Evolutionary conservation across 495 filamentous ascomycete species (phyloP).

Genomic region (Beverwykella pulmonaria): DNA sequence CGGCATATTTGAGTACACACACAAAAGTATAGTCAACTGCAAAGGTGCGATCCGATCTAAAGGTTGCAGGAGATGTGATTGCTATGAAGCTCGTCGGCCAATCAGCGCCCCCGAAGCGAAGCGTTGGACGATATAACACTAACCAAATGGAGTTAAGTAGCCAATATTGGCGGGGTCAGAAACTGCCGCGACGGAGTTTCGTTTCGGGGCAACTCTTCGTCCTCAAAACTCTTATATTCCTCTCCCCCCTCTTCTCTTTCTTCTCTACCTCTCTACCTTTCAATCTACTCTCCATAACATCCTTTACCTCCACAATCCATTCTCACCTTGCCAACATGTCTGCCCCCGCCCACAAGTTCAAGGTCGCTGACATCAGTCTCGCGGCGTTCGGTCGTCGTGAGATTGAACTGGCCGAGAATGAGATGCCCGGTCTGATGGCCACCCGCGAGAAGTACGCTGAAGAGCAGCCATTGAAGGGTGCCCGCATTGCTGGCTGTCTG

Average conservation of each 20-base stretch:
- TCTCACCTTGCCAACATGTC: constrained; percentile 50
- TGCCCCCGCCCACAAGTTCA: constrained; percentile 90
- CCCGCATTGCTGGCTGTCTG: constrained; percentile 89
- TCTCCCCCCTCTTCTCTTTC: not conserved
- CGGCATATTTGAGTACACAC: too few relatives aligned
- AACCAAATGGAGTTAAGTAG: too few relatives aligned
- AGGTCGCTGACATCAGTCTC: constrained; percentile 96
- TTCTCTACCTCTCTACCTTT: constrained; percentile 1
- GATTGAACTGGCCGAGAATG: constrained; percentile 98
- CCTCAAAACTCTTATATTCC: not conserved
- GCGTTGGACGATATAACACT: too few relatives aligned
- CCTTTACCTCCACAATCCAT: not conserved
- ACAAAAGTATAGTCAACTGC: too few relatives aligned
- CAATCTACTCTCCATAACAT: not conserved
- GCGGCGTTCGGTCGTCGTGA: constrained; percentile 98
- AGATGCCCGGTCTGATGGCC: constrained; percentile 97
- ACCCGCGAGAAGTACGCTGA: constrained; percentile 86
- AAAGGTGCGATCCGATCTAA: too few relatives aligned
- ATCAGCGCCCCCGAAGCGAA: not conserved
- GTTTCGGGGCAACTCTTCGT: not conserved
- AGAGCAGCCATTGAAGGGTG: constrained; percentile 91
- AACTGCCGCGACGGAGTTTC: not conserved
- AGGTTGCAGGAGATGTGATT: too few relatives aligned
- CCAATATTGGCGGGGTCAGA: not conserved
- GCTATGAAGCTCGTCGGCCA: not conserved